Evolutionary conservation across 805 yeast species (phyloP).

Genomic region (Candida sphagnicola): DNA sequence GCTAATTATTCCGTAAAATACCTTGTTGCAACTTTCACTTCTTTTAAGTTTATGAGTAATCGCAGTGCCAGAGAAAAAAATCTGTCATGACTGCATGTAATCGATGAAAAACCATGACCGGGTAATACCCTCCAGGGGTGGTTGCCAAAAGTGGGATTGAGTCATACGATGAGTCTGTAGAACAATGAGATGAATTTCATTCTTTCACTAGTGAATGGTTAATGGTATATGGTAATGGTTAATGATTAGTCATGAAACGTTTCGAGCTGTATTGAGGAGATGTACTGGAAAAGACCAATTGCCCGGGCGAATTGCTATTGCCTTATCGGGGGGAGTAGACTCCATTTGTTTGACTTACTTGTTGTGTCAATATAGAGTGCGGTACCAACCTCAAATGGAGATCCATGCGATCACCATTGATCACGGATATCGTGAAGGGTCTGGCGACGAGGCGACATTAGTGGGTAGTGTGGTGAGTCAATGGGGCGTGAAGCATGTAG

Average conservation of each 20-base stretch:
- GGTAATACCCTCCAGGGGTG: background rate
- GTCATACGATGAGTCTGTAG: background rate
- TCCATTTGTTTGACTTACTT: slow-evolving; percentile 66
- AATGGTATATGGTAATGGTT: background rate
- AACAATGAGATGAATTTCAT: too few species aligned
- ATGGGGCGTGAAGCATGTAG: slow-evolving; percentile 35
- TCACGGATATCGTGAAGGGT: slow-evolving; percentile 51
- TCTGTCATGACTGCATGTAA: background rate
- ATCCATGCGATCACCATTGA: slow-evolving; percentile 62
- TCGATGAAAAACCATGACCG: background rate
- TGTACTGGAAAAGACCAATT: slow-evolving; percentile 7
- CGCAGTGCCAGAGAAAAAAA: too few species aligned
- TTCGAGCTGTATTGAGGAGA: slow-evolving; percentile 11
- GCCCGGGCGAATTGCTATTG: slow-evolving; percentile 43
- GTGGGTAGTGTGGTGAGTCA: slow-evolving; percentile 29
- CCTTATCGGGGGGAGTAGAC: slow-evolving; percentile 80
- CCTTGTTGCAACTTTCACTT: background rate
- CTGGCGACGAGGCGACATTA: slow-evolving; percentile 44
- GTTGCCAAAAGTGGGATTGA: background rate
- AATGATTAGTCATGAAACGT: slow-evolving; percentile 13
- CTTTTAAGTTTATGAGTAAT: slow-evolving; percentile 4
- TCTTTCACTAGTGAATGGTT: too few species aligned
- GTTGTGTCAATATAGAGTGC: slow-evolving; percentile 32
- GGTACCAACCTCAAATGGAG: slow-evolving; percentile 21
- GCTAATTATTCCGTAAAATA: background rate